phyloP scores from a whole-genome alignment of 106 monocot genomes.

The Iris macrosiphon region DNA sequence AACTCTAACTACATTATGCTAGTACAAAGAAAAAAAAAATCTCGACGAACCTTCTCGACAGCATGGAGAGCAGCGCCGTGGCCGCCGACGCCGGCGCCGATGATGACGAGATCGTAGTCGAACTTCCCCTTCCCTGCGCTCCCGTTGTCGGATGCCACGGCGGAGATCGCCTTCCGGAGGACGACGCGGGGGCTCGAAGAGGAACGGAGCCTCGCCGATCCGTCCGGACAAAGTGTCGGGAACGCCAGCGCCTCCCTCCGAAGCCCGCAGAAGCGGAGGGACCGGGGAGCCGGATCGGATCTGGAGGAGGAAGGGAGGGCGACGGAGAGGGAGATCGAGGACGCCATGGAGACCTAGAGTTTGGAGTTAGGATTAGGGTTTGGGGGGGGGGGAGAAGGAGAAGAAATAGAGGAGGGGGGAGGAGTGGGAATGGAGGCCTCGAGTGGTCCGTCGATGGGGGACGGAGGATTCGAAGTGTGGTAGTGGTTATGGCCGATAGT shows the following conservation, averaged over 20 bases:
- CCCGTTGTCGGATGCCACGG: conserved; percentile 24
- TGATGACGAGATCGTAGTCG: conserved; percentile 90
- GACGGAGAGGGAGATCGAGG: conserved; percentile 7
- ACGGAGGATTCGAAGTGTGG: conserved; percentile 34
- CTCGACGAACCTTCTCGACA: conserved; percentile 63
- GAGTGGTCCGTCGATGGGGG: conserved; percentile 24
- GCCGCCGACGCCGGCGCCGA: conserved; percentile 94
- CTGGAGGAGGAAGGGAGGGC: conserved; percentile 2
- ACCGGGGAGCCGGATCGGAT: conserved; percentile 4
- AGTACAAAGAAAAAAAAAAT: neutral
- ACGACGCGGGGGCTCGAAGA: neutral
- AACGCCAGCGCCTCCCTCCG: conserved; percentile 33
- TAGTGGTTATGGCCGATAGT: too few species aligned
- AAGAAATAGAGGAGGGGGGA: neutral
- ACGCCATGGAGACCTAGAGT: conserved; percentile 8
- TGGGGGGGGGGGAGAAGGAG: neutral
- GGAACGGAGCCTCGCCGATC: neutral
- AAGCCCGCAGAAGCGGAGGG: conserved; percentile 66
- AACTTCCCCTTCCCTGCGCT: conserved; percentile 42
- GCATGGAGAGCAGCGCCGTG: conserved; percentile 96
- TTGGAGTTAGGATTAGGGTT: conserved; percentile 1
- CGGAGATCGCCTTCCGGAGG: conserved; percentile 11
- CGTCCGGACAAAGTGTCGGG: neutral
- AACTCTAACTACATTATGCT: neutral
- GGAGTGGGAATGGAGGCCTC: conserved; percentile 11